These are phyloP conservation scores for Symbiodinium natans DNA, from an alignment of 73 alveolate species.

Conservation along the genomic window DNA sequence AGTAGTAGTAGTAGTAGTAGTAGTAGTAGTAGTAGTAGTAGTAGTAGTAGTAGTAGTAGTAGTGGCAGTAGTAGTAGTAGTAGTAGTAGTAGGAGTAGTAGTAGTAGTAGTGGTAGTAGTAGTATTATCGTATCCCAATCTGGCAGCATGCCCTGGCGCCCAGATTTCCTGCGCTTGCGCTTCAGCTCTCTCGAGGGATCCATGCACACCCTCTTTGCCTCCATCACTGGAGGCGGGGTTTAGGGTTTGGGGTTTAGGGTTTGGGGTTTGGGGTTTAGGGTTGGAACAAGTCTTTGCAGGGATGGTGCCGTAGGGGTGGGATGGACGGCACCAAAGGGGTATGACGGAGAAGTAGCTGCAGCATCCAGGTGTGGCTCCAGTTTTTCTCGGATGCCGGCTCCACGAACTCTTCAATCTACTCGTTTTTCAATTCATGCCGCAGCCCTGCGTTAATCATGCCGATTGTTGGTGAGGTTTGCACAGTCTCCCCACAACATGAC, in stretches of 20 bases:
- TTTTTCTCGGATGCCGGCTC: neutral
- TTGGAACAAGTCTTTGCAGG: neutral
- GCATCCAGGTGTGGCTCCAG: neutral
- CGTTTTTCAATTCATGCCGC: no score
- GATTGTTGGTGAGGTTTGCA: no score
- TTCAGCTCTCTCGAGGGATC: conserved; percentile 28
- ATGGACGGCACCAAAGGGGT: neutral
- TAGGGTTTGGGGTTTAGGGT: neutral
- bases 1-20: neutral
- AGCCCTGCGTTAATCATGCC: no score
- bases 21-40: neutral
- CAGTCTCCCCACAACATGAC: no score
- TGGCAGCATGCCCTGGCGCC: no score
- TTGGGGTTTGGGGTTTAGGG: no score
- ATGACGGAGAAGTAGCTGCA: neutral
- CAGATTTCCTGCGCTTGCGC: conserved; percentile 25
- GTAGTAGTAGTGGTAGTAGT: neutral
- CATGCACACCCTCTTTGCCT: conserved; percentile 60
- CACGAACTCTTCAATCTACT: no score
- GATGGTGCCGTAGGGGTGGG: no score
- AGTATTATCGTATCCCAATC: neutral
- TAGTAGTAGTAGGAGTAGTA: neutral
- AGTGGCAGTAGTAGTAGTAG: neutral
- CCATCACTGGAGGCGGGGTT: conserved; percentile 39
- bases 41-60: neutral